Conservation (phyloP, 78 protist genomes). For the Chrysochromulina tobinii region DNA sequence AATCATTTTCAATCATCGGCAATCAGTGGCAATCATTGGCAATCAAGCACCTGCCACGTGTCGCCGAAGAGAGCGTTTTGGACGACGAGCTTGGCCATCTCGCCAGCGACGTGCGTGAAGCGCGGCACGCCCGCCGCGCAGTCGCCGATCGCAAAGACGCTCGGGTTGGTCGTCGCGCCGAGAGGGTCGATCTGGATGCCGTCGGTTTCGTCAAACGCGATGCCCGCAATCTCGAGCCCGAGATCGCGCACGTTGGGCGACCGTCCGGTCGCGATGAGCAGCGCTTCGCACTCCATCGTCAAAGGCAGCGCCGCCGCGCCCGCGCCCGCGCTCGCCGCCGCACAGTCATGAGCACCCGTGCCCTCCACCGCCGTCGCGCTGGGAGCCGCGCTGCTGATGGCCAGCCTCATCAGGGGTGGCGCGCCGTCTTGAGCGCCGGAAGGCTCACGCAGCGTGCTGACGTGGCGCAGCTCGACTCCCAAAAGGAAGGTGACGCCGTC, state of each 20-base stretch:
- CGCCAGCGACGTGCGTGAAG: slow-evolving; percentile 68
- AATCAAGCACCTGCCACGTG: background rate
- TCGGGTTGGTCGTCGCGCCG: slow-evolving; percentile 37
- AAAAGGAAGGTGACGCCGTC: background rate
- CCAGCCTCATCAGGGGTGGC: no score
- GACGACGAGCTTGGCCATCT: slow-evolving; percentile 64
- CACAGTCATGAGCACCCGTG: no score
- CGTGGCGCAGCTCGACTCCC: background rate
- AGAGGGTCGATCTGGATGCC: slow-evolving; percentile 53
- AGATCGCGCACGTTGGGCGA: slow-evolving; percentile 59
- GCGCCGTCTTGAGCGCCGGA: no score
- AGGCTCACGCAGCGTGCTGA: no score
- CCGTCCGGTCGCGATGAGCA: slow-evolving; percentile 68
- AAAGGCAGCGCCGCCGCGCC: no score
- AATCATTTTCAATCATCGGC: no score
- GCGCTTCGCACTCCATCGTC: slow-evolving; percentile 10
- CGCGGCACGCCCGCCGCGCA: background rate
- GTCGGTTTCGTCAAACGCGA: background rate
- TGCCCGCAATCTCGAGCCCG: slow-evolving; percentile 59
- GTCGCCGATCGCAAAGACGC: slow-evolving; percentile 69
- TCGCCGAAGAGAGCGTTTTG: slow-evolving; percentile 72
- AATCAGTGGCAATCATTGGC: background rate
- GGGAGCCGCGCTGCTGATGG: no score
- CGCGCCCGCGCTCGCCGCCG: no score
- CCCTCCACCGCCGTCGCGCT: no score